These are phyloP conservation scores for Sarocladiaceae sp. DNA, from an alignment of 2,329 filamentous ascomycete species.

Conservation along the genomic window DNA sequence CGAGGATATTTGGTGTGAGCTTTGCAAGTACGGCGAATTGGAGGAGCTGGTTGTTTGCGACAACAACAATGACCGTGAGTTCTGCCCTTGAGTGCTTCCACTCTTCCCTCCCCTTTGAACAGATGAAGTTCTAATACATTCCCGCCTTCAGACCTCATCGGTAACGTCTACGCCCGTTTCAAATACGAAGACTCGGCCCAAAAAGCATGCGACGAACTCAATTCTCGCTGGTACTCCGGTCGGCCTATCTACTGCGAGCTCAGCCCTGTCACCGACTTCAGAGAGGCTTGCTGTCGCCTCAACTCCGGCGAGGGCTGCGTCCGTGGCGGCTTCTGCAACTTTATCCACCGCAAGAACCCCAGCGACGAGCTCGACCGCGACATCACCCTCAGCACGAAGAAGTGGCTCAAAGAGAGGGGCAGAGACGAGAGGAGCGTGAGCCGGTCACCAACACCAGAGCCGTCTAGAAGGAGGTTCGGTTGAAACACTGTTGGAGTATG, in stretches of 20 bases:
- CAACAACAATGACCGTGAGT: constrained; percentile 95
- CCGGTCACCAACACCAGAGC: constrained; percentile 83
- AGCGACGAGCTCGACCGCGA: constrained; percentile 84
- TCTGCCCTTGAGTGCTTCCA: too few species aligned
- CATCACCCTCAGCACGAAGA: constrained; percentile 84
- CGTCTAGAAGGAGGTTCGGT: constrained; percentile 62
- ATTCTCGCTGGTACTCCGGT: constrained; percentile 94
- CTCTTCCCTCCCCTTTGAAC: too few species aligned
- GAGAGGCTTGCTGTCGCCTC: constrained; percentile 92
- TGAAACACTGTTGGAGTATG: background rate
- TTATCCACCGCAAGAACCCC: constrained; percentile 97
- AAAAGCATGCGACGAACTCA: constrained; percentile 88
- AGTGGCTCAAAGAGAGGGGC: constrained; percentile 86
- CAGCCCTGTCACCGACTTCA: constrained; percentile 93
- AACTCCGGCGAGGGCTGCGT: constrained; percentile 96
- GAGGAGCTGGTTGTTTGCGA: constrained; percentile 98
- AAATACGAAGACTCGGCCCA: constrained; percentile 98
- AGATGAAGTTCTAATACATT: background rate
- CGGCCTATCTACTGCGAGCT: constrained; percentile 98
- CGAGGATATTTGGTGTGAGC: constrained; percentile 99
- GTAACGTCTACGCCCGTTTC: constrained; percentile 98
- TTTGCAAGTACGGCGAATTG: constrained; percentile 97
- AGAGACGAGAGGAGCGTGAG: constrained; percentile 78
- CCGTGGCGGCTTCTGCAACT: constrained; percentile 96
- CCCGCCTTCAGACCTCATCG: constrained; percentile 71